phyloP scores from a whole-genome alignment of 306 rosid genomes.

The Leucaena leucocephala region DNA sequence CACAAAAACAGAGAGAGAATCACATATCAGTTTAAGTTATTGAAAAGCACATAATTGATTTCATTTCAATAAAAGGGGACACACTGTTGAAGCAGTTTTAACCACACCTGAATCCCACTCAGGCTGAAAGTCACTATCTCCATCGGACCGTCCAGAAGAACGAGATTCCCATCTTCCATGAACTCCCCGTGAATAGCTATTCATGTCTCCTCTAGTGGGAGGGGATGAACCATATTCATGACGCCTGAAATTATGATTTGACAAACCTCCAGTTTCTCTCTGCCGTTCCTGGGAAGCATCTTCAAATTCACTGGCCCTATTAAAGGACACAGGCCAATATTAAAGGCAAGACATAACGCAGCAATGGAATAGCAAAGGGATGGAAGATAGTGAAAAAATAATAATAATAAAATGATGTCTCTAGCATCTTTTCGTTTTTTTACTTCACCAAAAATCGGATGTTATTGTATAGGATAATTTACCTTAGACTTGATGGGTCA shows the following conservation, averaged over 20 bases:
- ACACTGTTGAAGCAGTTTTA: slow-evolving; percentile 35
- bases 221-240: slow-evolving; percentile 83
- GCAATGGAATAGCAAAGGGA: slow-evolving; percentile 8
- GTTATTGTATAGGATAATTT: slow-evolving; percentile 15
- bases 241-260: slow-evolving; percentile 64
- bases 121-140: slow-evolving; percentile 78
- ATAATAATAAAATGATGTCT: slow-evolving; percentile 10
- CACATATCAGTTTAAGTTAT: slow-evolving; percentile 20
- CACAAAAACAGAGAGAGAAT: background rate
- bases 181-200: slow-evolving; percentile 60
- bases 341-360: slow-evolving; percentile 35
- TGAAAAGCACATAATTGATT: slow-evolving; percentile 2
- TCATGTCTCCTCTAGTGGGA: slow-evolving; percentile 71
- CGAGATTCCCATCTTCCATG: slow-evolving; percentile 92
- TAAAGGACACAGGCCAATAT: background rate
- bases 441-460: background rate
- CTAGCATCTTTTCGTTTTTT: background rate
- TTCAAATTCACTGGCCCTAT: slow-evolving; percentile 69
- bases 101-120: slow-evolving; percentile 84
- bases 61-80: background rate
- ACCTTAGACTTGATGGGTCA: slow-evolving; percentile 81
- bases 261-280: slow-evolving; percentile 66
- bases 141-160: slow-evolving; percentile 75
- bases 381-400: background rate
- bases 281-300: slow-evolving; percentile 72